Evolutionary conservation across 2,329 filamentous ascomycete genomes (phyloP), one percentile per base, ranked within the genome.

Genomic region (Cladosporium sp.): DNA sequence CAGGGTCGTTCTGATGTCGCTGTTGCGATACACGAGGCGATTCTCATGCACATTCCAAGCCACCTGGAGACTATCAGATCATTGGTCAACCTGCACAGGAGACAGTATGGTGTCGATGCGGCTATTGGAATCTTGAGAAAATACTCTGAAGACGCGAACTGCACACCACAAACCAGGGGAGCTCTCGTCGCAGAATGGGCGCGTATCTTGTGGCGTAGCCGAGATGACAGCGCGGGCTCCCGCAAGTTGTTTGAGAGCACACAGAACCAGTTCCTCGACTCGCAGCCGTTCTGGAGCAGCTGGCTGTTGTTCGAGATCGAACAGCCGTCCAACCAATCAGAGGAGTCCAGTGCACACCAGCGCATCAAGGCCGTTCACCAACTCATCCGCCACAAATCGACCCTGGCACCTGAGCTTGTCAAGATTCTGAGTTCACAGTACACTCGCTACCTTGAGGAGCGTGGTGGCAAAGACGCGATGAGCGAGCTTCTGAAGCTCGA

Each of bases 111-210:
- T 5, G 80, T 95, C 3, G 90, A 96, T 34, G 88, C 90, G 0
- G 93, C 93, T 1, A 89, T 97, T 58, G 84, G 88, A 58, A 82
- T 95, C 5, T 90, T 92, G 74, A 91, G 92, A 73, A 80, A 83
- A 51, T 89, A 95, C 63, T 88, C 97, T 63, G 88, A 92, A 64
- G 84, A 85, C 2, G 81, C 85, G 1, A 79, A 85, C 11, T 86
- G 88, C 55, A 88, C 92, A 64, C 80, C 89, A 55, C 89, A 88
- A 66, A 88, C 90, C 54, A 96, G 96, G 73, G 92, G 92, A 8
- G 87, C 90, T 1, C 80, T 97, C 30, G 89, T 95, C 40, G 89
- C 89, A 0, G 90, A 96, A 69, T 96, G 92, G 89, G 93, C 93
- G 1, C 82, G 84, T 25, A 79, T 97, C 58, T 72, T 96, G 43